Evolutionary conservation across 805 yeast genomes (phyloP).

Genomic region (Metschnikowia vanudenii): DNA sequence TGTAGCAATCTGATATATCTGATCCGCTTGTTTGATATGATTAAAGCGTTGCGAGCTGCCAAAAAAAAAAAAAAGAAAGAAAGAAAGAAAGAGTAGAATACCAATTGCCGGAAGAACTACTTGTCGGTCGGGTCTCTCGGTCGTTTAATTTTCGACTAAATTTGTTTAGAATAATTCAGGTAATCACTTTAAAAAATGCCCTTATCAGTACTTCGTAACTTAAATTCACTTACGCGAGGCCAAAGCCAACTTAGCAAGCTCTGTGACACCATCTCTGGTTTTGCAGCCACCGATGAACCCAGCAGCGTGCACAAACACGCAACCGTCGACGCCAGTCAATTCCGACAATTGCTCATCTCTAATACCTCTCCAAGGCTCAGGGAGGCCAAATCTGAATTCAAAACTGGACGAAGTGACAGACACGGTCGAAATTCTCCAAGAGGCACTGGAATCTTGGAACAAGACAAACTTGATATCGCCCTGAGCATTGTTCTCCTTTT

Average conservation of each 20-base stretch:
- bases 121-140: too few species aligned
- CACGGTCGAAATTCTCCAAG: slow-evolving; percentile 90
- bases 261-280: slow-evolving; percentile 71
- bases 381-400: slow-evolving; percentile 81
- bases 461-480: slow-evolving; percentile 71
- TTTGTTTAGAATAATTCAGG: too few species aligned
- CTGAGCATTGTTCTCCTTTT: slow-evolving; percentile 53
- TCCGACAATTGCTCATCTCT: slow-evolving; percentile 81
- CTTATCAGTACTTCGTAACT: too few species aligned
- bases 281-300: slow-evolving; percentile 96
- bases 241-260: slow-evolving; percentile 56
- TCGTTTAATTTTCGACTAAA: too few species aligned
- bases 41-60: too few species aligned
- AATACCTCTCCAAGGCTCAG: slow-evolving; percentile 92
- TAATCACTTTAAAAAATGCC: too few species aligned
- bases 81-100: too few species aligned
- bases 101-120: too few species aligned
- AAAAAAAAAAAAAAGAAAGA: too few species aligned
- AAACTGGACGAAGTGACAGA: slow-evolving; percentile 78
- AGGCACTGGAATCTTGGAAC: slow-evolving; percentile 67
- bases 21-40: neutral
- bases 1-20: too few species aligned
- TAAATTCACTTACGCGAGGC: slow-evolving; percentile 8
- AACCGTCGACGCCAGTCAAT: slow-evolving; percentile 77
- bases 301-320: slow-evolving; percentile 92